Conservation (phyloP, 2,329 filamentous ascomycete genomes). For the Fusarium illudens region DNA sequence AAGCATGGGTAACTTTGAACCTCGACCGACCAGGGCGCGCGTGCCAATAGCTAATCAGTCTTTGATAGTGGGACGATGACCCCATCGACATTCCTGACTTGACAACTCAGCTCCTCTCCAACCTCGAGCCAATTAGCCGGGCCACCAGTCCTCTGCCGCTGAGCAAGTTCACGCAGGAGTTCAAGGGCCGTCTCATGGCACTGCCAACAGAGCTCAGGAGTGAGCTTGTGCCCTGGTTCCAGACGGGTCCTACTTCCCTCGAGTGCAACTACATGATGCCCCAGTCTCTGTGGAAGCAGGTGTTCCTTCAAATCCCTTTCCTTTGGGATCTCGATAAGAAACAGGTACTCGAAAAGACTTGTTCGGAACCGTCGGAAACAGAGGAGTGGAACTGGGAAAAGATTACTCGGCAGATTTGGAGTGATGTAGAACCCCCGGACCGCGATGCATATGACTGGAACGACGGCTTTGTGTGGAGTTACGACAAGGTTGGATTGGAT, state of each 20-base stretch:
- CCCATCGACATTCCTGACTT: not conserved
- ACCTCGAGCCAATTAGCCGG: not conserved
- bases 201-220: not conserved
- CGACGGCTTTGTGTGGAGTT: not conserved
- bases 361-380: not conserved
- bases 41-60: not conserved
- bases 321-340: constrained; percentile 7
- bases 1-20: constrained; percentile 1
- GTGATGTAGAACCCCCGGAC: not conserved
- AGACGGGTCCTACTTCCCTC: not conserved
- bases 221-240: not conserved
- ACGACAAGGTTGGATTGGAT: not conserved
- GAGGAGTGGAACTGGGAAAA: constrained; percentile 12
- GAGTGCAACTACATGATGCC: not conserved
- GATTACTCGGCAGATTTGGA: constrained; percentile 4
- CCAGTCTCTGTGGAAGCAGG: not conserved
- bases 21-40: not conserved
- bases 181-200: not conserved
- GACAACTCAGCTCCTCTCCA: not conserved
- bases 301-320: constrained; percentile 9
- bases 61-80: not conserved
- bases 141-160: not conserved
- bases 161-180: not conserved
- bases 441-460: not conserved
- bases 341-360: not conserved